These are phyloP conservation scores for Cadophora sp. DNA, from an alignment of 2,329 filamentous ascomycete species.

Conservation along the genomic window DNA sequence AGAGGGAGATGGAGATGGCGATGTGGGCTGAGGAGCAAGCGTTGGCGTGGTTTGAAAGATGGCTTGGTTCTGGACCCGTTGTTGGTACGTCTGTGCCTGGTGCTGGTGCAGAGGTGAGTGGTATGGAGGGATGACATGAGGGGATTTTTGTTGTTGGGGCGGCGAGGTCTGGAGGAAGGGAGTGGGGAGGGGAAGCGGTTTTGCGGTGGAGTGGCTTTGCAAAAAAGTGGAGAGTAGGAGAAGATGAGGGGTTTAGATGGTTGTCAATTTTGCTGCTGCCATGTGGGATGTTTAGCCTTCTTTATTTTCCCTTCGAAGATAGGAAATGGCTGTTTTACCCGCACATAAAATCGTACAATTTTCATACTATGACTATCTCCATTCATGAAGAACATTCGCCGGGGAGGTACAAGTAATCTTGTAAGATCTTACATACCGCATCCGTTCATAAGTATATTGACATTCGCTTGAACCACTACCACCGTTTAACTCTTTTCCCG, in stretches of 20 bases:
- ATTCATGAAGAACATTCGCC: neutral
- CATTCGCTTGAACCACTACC: too few relatives aligned
- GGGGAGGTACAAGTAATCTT: too few relatives aligned
- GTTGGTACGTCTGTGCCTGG: neutral
- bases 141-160: neutral
- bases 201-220: too few relatives aligned
- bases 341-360: neutral
- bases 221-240: too few relatives aligned
- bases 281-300: neutral
- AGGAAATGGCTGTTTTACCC: neutral
- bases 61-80: constrained; percentile 11
- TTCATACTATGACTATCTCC: neutral
- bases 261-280: too few relatives aligned
- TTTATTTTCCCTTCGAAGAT: neutral
- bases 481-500: too few relatives aligned
- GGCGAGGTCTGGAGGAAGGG: neutral
- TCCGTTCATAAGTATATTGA: too few relatives aligned
- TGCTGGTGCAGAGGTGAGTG: neutral
- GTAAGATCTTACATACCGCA: too few relatives aligned
- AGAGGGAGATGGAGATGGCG: constrained; percentile 43
- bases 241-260: too few relatives aligned
- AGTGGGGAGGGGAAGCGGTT: neutral
- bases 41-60: constrained; percentile 45
- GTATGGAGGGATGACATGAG: constrained; percentile 1
- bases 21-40: constrained; percentile 48